Percentiles rank a stretch among this genome's conserved stretches.
These are phyloP conservation scores for Singerocomus inundabilis DNA, from an alignment of 1,284 basidiomycete genomes.

Conservation along the genomic window DNA sequence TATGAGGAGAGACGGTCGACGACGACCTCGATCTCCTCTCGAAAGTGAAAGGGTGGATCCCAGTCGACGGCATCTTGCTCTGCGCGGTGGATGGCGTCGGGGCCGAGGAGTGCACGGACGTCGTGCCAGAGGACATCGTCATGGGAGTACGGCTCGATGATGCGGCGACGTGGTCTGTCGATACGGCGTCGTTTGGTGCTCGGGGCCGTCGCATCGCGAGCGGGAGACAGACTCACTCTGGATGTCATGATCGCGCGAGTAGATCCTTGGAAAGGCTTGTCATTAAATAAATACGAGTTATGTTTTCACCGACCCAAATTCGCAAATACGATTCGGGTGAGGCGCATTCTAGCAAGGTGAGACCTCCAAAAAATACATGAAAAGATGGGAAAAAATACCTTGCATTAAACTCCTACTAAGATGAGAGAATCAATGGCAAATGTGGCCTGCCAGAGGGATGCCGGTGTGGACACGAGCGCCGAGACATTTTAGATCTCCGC, in stretches of 20 bases:
- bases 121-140: conserved; percentile 80
- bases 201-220: neutral
- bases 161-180: conserved; percentile 12
- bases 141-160: conserved; percentile 17
- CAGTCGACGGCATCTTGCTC: conserved; percentile 52
- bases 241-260: conserved; percentile 11
- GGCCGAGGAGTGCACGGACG: conserved; percentile 65
- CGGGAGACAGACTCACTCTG: conserved; percentile 3
- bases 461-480: no score
- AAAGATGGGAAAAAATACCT: no score
- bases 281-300: no score
- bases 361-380: no score
- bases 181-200: conserved; percentile 17
- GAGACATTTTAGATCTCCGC: no score
- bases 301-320: no score
- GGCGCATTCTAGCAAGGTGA: no score
- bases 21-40: conserved; percentile 65
- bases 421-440: no score
- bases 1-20: conserved; percentile 64
- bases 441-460: no score
- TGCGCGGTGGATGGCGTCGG: conserved; percentile 52
- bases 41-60: conserved; percentile 57
- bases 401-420: no score
- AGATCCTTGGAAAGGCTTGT: neutral
- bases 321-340: no score